Base-by-base conservation (phyloP, 2,329 filamentous ascomycete genomes). In the Xylariaceae sp. region DNA sequence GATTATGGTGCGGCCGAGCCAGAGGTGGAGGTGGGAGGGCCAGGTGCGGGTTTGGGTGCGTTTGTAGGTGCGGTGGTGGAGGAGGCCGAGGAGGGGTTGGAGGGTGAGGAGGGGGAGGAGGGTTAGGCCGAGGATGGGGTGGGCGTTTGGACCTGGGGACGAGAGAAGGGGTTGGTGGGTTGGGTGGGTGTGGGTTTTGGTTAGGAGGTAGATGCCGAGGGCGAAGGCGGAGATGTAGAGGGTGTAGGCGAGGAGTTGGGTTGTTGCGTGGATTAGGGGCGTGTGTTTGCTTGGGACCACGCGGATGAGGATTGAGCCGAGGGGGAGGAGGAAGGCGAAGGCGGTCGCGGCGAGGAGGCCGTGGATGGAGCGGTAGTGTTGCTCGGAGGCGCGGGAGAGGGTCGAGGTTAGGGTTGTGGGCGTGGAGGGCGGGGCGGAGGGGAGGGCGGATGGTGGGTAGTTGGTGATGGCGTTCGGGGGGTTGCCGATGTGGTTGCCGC, bases 41-140 rank as follows among this genome's bases (percentile, higher is more conserved):
- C 72, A 37, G 42, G 75, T 76, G 35, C 77, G 76, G 5, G 70
- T 69, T 34, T 66, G 61, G 2, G 74, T 63, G 17, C 64, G 64
- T 63, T 75, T 75, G 70, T 75, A 80, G 13, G 68, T 64, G 0
- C 63, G 50, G 63, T 81, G 79, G 63, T 81, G 79, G 3, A 76
- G 49, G 47, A 70, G 64, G 2, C 78, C 79, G 1, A 78, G 66
- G 2, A 75, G 13, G 0, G 78, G 76, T 67, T 80, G 77, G 50
- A 77, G 58, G 62, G 75, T 60, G 4, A 80, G 67, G 0, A 71
- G 56, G 9, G 61, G 72, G 6, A 81, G 71, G 2, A 77, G 66
- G 3, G 78, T 68, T 53, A 80, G 67, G 35, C 79, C 79, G 60
- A 81, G 75, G 62, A 80, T 77, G 39, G 77, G 77, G 63, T 81